Conservation (phyloP, 2,329 filamentous ascomycete genomes). For the Rachicladosporium sp. region DNA sequence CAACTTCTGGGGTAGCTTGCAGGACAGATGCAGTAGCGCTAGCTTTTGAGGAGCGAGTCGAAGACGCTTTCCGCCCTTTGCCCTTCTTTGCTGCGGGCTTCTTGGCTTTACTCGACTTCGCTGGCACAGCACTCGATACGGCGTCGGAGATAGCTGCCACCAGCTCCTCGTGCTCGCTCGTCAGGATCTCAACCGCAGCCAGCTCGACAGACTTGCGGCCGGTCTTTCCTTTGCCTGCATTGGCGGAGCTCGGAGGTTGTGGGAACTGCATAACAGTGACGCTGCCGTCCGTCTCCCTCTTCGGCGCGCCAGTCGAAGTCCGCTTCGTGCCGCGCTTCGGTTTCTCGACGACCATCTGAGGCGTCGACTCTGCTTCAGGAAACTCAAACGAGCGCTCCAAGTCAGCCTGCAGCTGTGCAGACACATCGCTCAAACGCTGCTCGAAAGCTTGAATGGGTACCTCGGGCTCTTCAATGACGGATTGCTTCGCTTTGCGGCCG, state of each 20-base stretch:
- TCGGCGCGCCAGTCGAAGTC: conserved; percentile 25
- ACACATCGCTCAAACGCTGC: conserved; percentile 13
- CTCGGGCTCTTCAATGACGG: conserved; percentile 14
- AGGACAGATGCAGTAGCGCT: conserved; percentile 9
- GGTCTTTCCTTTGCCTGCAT: conserved; percentile 16
- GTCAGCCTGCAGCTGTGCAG: conserved; percentile 20
- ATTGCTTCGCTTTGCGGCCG: conserved; percentile 19
- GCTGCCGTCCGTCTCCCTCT: conserved; percentile 14
- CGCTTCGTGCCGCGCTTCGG: conserved; percentile 25
- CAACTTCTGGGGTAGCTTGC: conserved; percentile 8
- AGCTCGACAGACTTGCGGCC: background rate
- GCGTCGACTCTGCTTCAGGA: conserved; percentile 16
- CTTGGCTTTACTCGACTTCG: conserved; percentile 14
- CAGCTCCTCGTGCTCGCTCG: background rate
- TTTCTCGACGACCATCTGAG: conserved; percentile 10
- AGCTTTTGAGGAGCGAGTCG: conserved; percentile 14
- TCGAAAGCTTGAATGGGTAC: conserved; percentile 10
- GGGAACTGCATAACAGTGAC: conserved; percentile 14
- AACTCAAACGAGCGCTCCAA: conserved; percentile 19
- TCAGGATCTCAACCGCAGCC: background rate
- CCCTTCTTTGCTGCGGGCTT: conserved; percentile 15
- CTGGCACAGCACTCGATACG: background rate
- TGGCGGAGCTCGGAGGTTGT: conserved; percentile 8
- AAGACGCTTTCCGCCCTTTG: conserved; percentile 17
- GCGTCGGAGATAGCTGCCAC: too few relatives aligned